A percentile compares a stretch with the other conserved stretches of the same genome.
Evolutionary conservation across 2,329 filamentous ascomycete species (phyloP).

Genomic region (Samsoniella hepiali): DNA sequence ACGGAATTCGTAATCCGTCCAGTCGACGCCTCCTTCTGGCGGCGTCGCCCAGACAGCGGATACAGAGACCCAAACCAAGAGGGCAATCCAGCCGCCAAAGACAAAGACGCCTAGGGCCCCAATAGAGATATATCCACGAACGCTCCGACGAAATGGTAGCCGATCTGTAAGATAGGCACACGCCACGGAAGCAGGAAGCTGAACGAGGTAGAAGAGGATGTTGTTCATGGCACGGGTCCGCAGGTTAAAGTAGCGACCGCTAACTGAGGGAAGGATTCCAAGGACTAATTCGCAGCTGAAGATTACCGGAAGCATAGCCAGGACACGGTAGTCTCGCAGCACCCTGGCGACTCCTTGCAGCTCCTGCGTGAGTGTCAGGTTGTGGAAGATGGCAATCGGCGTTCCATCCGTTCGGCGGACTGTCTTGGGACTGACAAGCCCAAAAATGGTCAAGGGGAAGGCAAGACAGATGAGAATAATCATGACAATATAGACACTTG

Average conservation of each 20-base stretch:
- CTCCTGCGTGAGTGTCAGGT: conserved; percentile 19
- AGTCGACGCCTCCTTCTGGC: conserved; percentile 19
- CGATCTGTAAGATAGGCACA: conserved; percentile 19
- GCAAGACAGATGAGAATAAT: conserved; percentile 20
- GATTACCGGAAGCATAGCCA: conserved; percentile 22
- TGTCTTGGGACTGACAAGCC: conserved; percentile 24
- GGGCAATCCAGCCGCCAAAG: conserved; percentile 8
- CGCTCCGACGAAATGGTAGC: background rate
- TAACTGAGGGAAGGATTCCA: conserved; percentile 19
- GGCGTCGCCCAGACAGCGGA: conserved; percentile 13
- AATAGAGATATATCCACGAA: conserved; percentile 17
- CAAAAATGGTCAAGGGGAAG: conserved; percentile 20
- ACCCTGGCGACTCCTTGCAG: conserved; percentile 16
- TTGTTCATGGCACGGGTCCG: conserved; percentile 22
- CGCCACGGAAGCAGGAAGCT: conserved; percentile 20
- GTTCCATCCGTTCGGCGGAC: conserved; percentile 22
- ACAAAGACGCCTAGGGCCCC: conserved; percentile 17
- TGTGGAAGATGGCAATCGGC: conserved; percentile 21
- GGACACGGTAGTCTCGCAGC: conserved; percentile 18
- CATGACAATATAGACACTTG: conserved; percentile 22
- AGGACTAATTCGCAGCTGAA: conserved; percentile 21
- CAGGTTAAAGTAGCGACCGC: conserved; percentile 23
- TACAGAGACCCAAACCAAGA: conserved; percentile 16
- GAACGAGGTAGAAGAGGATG: conserved; percentile 20
- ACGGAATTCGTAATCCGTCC: conserved; percentile 18